Conservation (phyloP, 768 basidiomycete genomes). For the Suillus decipiens region DNA sequence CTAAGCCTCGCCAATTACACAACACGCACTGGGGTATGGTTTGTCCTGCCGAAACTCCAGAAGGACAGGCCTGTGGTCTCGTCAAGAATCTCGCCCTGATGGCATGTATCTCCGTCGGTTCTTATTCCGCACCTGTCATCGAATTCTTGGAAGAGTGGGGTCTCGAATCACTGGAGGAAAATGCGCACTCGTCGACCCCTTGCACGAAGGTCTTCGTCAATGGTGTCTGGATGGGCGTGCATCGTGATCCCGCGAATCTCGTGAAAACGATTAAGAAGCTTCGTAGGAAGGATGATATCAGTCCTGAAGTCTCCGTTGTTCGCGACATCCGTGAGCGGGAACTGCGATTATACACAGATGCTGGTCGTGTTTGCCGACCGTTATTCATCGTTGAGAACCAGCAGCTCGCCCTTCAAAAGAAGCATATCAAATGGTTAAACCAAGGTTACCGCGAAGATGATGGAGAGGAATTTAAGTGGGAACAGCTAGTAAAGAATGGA, state of each 20-base stretch:
- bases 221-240: slow-evolving; percentile 99
- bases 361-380: slow-evolving; percentile 95
- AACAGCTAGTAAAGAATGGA: slow-evolving; percentile 80
- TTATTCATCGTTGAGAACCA: slow-evolving; percentile 96
- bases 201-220: slow-evolving; percentile 98
- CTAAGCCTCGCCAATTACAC: slow-evolving; percentile 97
- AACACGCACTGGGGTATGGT: slow-evolving; percentile 99
- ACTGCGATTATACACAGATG: slow-evolving; percentile 92
- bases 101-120: slow-evolving; percentile 97
- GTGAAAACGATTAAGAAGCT: slow-evolving; percentile 93
- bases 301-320: slow-evolving; percentile 94
- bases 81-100: slow-evolving; percentile 98
- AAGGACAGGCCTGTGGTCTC: slow-evolving; percentile 98
- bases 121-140: slow-evolving; percentile 92
- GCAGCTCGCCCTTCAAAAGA: slow-evolving; percentile 79
- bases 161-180: slow-evolving; percentile 92
- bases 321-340: slow-evolving; percentile 97
- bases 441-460: slow-evolving; percentile 59
- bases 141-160: slow-evolving; percentile 99
- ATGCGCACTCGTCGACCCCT: slow-evolving; percentile 78
- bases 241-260: slow-evolving; percentile 90
- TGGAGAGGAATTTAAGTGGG: slow-evolving; percentile 76
- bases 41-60: slow-evolving; percentile 98
- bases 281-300: slow-evolving; percentile 92
- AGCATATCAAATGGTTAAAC: slow-evolving; percentile 75